Evolutionary conservation across 371 early-diverging fungal genomes (phyloP).

Genomic region (Encephalitozoon intestinalis): DNA sequence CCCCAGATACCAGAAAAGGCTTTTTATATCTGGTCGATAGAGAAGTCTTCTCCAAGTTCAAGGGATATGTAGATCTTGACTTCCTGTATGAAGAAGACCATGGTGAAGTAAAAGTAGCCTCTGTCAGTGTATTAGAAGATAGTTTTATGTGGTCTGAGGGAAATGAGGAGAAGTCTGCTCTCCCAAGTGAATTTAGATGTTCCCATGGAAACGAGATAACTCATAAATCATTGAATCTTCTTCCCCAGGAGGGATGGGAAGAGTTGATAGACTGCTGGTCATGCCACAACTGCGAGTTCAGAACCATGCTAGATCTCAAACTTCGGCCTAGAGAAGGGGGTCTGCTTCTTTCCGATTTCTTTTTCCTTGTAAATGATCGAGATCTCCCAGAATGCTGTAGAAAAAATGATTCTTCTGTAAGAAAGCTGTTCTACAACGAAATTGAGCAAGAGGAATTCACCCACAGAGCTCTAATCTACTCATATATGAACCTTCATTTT

Average conservation of each 20-base stretch:
- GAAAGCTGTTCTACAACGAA: conserved; percentile 43
- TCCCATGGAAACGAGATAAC: conserved; percentile 31
- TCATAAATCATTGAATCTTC: conserved; percentile 18
- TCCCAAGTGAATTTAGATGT: conserved; percentile 28
- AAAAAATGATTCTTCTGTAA: background rate
- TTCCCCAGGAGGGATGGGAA: conserved; percentile 60
- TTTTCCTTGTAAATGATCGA: conserved; percentile 33
- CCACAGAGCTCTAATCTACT: conserved; percentile 31
- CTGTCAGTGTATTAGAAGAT: background rate
- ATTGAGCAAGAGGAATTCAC: background rate
- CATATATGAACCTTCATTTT: conserved; percentile 50
- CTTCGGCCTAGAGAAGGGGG: conserved; percentile 42
- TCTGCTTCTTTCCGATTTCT: conserved; percentile 52
- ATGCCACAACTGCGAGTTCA: conserved; percentile 60
- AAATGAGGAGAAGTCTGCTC: background rate
- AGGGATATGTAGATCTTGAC: background rate
- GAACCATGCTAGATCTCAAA: conserved; percentile 36
- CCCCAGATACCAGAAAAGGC: background rate
- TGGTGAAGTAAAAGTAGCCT: background rate
- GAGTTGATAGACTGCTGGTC: conserved; percentile 61
- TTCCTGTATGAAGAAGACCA: background rate
- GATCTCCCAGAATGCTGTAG: conserved; percentile 39
- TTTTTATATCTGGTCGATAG: background rate
- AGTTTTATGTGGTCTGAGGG: background rate
- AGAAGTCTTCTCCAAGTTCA: background rate